Evolutionary conservation across 148 eudicot genomes (phyloP).

Genomic region (Spergularia marina): DNA sequence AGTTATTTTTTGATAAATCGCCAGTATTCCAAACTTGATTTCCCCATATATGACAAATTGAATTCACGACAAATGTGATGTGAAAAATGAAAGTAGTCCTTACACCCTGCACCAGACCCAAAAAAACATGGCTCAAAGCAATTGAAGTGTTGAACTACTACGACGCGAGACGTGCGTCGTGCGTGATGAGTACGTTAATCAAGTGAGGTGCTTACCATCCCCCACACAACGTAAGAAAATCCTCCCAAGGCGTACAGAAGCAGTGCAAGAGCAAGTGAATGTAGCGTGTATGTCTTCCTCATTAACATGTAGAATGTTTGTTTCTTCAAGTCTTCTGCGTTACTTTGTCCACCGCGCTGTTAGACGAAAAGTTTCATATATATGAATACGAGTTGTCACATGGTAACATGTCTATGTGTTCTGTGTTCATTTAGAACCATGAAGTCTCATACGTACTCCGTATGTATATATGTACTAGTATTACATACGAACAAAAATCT

Average conservation of each 20-base stretch:
- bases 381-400: no score
- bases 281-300: constrained; percentile 52
- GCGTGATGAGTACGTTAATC: no score
- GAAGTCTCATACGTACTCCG: no score
- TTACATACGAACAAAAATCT: no score
- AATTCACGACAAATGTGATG: constrained; percentile 67
- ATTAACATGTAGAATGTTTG: constrained; percentile 65
- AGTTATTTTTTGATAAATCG: constrained; percentile 69
- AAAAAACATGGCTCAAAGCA: no score
- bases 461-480: no score
- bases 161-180: no score
- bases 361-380: no score
- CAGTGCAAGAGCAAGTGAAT: constrained; percentile 55
- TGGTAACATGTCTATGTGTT: no score
- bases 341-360: constrained; percentile 28
- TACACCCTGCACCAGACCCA: constrained; percentile 47
- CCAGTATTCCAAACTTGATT: constrained; percentile 64
- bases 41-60: constrained; percentile 85
- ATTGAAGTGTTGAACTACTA: no score
- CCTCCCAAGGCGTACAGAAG: constrained; percentile 63
- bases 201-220: constrained; percentile 50
- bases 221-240: constrained; percentile 72
- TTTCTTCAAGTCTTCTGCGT: constrained; percentile 73
- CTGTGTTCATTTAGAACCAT: no score
- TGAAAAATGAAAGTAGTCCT: constrained; percentile 63